Percentiles rank a stretch among this genome's conserved stretches.
phyloP scores from a whole-genome alignment of 1,139 yeast genomes.

The Trichomonascaceae sp. region DNA sequence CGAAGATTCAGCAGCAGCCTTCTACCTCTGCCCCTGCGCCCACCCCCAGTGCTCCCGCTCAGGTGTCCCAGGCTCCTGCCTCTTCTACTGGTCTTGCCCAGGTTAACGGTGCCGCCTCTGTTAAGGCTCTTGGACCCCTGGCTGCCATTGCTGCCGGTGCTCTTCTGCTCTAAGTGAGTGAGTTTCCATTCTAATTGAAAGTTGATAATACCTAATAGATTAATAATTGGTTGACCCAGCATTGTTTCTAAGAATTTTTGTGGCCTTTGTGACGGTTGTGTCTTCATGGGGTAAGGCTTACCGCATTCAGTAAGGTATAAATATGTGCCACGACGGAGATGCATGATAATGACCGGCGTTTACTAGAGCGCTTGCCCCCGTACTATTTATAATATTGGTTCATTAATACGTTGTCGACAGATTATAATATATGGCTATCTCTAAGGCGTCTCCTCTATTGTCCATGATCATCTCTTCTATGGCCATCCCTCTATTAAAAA shows the following conservation, averaged over 20 bases:
- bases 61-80: not conserved
- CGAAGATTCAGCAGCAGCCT: not conserved
- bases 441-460: too few relatives aligned
- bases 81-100: not conserved
- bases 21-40: not conserved
- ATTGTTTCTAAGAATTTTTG: not conserved
- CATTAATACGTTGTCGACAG: too few relatives aligned
- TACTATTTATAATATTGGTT: too few relatives aligned
- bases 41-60: not conserved
- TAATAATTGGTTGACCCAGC: not conserved
- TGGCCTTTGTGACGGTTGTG: not conserved
- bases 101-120: not conserved
- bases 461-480: too few relatives aligned
- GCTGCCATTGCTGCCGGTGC: not conserved
- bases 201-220: not conserved
- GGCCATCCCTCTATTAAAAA: too few relatives aligned
- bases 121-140: not conserved
- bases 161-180: not conserved
- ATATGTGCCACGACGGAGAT: too few relatives aligned
- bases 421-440: too few relatives aligned
- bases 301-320: too few relatives aligned
- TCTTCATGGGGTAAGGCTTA: too few relatives aligned
- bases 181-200: not conserved
- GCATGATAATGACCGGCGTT: too few relatives aligned
- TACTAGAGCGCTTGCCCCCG: too few relatives aligned